Evolutionary conservation across 1,284 basidiomycete species (phyloP).

Genomic region (Apiotrichum sp.): DNA sequence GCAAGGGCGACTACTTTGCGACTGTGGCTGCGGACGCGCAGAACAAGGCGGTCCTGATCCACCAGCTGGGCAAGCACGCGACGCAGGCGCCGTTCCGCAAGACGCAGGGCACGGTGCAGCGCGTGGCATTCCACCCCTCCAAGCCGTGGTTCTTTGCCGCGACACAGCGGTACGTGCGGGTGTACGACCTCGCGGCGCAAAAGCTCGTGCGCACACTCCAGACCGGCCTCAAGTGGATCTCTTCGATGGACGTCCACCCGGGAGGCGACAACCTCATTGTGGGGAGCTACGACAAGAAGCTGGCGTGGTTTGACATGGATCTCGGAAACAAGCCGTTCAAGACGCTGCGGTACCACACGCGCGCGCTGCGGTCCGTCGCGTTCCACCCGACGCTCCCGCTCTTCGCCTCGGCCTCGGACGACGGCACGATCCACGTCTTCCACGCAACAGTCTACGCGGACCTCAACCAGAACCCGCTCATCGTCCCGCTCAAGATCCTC

Average conservation of each 20-base stretch:
- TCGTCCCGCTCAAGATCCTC: constrained; percentile 95
- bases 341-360: constrained; percentile 88
- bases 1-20: constrained; percentile 90
- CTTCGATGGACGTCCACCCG: constrained; percentile 91
- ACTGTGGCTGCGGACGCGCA: constrained; percentile 59
- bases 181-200: constrained; percentile 94
- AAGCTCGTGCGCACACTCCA: constrained; percentile 84
- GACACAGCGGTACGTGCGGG: constrained; percentile 91
- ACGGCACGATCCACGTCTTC: constrained; percentile 95
- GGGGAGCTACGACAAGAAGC: constrained; percentile 92
- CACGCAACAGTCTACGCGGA: constrained; percentile 91
- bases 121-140: constrained; percentile 87
- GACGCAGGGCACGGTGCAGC: constrained; percentile 81
- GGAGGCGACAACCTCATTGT: constrained; percentile 93
- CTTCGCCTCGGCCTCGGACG: constrained; percentile 92
- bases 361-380: constrained; percentile 81
- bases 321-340: constrained; percentile 94
- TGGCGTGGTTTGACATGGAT: constrained; percentile 98
- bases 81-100: constrained; percentile 97
- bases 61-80: constrained; percentile 86
- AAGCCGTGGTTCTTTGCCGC: constrained; percentile 98
- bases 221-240: constrained; percentile 95
- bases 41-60: constrained; percentile 56
- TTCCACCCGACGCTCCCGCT: constrained; percentile 94
- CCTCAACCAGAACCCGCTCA: constrained; percentile 88